Base-by-base conservation (phyloP, 177 flowering plant genomes). In the Vitis hybrid region DNA sequence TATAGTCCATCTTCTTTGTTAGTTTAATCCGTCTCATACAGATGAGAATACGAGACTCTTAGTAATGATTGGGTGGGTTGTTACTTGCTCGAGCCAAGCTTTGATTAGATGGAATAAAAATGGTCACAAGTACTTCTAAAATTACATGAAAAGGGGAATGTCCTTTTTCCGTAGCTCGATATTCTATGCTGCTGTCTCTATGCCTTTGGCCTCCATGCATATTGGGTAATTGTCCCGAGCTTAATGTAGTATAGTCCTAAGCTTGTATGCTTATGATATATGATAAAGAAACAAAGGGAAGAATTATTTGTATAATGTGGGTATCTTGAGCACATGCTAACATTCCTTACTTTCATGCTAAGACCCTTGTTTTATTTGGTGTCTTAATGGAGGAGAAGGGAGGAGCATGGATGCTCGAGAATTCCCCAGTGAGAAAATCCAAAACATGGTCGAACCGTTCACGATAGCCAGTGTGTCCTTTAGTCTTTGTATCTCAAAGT, bases 401-500 rank as follows among this genome's bases (percentile, higher is more conserved):
- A 75, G 68, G 68, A 17, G 34, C 72, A 76, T 76, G 51, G 78
- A 62, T 69, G 72, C 67, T 57, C 70, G 82, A 79, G 80, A 83
- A 78, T 72, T 76, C 72, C 66, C 64, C 14, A 11, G 11, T 30
- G 45, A 30, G 77, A 74, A 74, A 67, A 11, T 72, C 77, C 82
- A 76, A 75, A 72, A 62, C 74, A 71, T 67, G 79, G 63, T 76
- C 58, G 63, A 73, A 65, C n/a, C 45, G 17, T 68, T 70, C 65
- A 66, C 69, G 55, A 45, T 52, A 52, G 70, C 12, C 64, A 18
- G 3, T 54, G 64, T 83, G 90, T 87, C 90, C 52, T 83, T 21
- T 87, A 85, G 87, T 72, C 62, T 71, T 82, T 87, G 87, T 80
- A 34, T 79, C 81, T 71, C 69, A 76, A 40, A 72, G 75, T 67